Evolutionary conservation across 164 flowering plant genomes (phyloP).

Genomic region (Malania oleifera): DNA sequence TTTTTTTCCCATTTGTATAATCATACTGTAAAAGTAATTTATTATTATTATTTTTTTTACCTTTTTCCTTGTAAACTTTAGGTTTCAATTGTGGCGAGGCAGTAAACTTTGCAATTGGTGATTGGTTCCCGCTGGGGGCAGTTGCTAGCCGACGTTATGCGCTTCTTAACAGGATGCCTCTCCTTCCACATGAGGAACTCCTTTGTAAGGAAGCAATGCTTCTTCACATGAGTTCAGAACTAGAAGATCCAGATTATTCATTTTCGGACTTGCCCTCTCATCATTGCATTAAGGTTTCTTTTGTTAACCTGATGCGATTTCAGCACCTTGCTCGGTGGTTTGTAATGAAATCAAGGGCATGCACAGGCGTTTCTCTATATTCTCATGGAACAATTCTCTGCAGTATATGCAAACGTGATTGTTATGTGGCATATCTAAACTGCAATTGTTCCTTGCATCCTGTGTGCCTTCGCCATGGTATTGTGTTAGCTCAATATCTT

Average conservation of each 20-base stretch:
- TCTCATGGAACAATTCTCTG: slow-evolving; percentile 75
- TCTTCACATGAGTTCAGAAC: slow-evolving; percentile 33
- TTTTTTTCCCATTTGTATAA: slow-evolving; percentile 2
- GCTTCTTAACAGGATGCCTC: slow-evolving; percentile 74
- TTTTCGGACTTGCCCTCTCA: slow-evolving; percentile 43
- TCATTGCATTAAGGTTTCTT: slow-evolving; percentile 51
- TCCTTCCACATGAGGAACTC: slow-evolving; percentile 94
- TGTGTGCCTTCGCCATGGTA: slow-evolving; percentile 96
- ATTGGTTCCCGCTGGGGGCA: slow-evolving; percentile 92
- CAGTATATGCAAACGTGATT: slow-evolving; percentile 90
- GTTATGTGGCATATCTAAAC: slow-evolving; percentile 70
- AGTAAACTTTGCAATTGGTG: slow-evolving; percentile 93
- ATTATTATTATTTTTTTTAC: not conserved
- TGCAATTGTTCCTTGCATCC: slow-evolving; percentile 71
- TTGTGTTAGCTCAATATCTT: not conserved
- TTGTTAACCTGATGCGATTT: slow-evolving; percentile 76
- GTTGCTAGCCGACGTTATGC: slow-evolving; percentile 87
- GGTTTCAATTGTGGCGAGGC: slow-evolving; percentile 99
- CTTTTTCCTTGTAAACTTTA: slow-evolving; percentile 15
- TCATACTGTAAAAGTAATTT: not conserved
- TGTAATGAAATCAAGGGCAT: slow-evolving; percentile 46
- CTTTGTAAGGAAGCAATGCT: slow-evolving; percentile 91
- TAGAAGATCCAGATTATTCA: slow-evolving; percentile 28
- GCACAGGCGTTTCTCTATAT: slow-evolving; percentile 31
- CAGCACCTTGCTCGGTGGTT: slow-evolving; percentile 88